These are phyloP conservation scores for Crithidia sp. DNA, from an alignment of 208 protist species.

Conservation along the genomic window DNA sequence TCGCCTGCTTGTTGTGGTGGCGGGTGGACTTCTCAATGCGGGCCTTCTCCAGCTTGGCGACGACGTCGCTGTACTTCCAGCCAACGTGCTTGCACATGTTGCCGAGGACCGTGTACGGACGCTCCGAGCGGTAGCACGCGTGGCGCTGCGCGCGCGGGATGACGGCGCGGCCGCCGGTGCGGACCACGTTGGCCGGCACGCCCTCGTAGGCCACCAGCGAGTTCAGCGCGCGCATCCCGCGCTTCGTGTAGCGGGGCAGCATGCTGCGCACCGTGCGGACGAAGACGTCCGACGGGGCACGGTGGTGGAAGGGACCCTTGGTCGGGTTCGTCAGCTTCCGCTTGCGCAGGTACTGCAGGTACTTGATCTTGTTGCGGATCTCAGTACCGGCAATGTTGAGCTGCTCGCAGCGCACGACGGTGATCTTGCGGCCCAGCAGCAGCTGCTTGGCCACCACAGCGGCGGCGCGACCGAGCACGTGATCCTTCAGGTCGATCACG, in stretches of 20 bases:
- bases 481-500: conserved; percentile 97
- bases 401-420: conserved; percentile 97
- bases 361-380: conserved; percentile 98
- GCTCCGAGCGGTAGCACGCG: conserved; percentile 74
- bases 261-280: conserved; percentile 97
- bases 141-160: conserved; percentile 83
- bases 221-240: conserved; percentile 77
- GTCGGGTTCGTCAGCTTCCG: conserved; percentile 97
- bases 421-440: conserved; percentile 96
- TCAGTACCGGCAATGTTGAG: conserved; percentile 95
- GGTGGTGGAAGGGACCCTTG: conserved; percentile 98
- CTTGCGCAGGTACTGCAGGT: conserved; percentile 95
- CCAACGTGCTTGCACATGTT: conserved; percentile 91
- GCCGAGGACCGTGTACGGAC: conserved; percentile 83
- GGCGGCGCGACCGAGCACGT: conserved; percentile 98
- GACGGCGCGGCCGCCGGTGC: conserved; percentile 66
- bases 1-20: conserved; percentile 75
- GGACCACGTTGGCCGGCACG: conserved; percentile 71
- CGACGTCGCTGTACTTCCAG: conserved; percentile 89
- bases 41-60: conserved; percentile 80
- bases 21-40: conserved; percentile 74
- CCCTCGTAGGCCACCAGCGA: conserved; percentile 86
- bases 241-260: conserved; percentile 95
- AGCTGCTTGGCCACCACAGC: conserved; percentile 98
- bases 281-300: conserved; percentile 97